Percentiles rank a stretch among this genome's conserved stretches.
Conservation (phyloP, 2,329 filamentous ascomycete species). For the Calycina marina region DNA sequence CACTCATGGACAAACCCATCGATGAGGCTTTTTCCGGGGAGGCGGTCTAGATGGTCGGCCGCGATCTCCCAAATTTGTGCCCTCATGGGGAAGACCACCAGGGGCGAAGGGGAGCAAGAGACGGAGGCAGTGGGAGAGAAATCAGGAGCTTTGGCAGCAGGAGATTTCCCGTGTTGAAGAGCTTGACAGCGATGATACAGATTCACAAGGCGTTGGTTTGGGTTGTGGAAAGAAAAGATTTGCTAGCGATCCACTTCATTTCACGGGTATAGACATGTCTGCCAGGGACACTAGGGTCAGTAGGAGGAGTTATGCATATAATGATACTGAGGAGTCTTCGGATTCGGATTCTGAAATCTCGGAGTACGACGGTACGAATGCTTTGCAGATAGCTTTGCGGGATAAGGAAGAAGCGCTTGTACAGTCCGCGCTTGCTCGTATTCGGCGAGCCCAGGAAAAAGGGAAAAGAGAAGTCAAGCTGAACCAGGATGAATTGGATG, state of each 20-base stretch:
- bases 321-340: constrained; percentile 30
- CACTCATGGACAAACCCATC: constrained; percentile 96
- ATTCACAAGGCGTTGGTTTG: constrained; percentile 39
- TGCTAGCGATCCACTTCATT: constrained; percentile 43
- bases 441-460: constrained; percentile 60
- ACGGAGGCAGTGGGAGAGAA: constrained; percentile 35
- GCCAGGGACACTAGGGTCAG: constrained; percentile 12
- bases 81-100: constrained; percentile 99
- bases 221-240: constrained; percentile 33
- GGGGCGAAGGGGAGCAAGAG: constrained; percentile 61
- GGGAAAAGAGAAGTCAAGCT: constrained; percentile 71
- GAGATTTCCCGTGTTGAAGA: constrained; percentile 44
- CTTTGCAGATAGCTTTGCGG: constrained; percentile 37
- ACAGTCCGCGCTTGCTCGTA: constrained; percentile 65
- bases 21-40: constrained; percentile 99
- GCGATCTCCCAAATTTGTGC: constrained; percentile 92
- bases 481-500: constrained; percentile 65
- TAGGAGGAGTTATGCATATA: constrained; percentile 18
- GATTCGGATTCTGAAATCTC: constrained; percentile 23
- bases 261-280: constrained; percentile 44
- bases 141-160: constrained; percentile 33
- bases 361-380: constrained; percentile 36
- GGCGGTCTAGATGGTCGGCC: constrained; percentile 99
- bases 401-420: constrained; percentile 64
- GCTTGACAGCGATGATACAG: constrained; percentile 42